Evolutionary conservation across 805 yeast genomes (phyloP).

Genomic region (Saccharomyces mikatae): DNA sequence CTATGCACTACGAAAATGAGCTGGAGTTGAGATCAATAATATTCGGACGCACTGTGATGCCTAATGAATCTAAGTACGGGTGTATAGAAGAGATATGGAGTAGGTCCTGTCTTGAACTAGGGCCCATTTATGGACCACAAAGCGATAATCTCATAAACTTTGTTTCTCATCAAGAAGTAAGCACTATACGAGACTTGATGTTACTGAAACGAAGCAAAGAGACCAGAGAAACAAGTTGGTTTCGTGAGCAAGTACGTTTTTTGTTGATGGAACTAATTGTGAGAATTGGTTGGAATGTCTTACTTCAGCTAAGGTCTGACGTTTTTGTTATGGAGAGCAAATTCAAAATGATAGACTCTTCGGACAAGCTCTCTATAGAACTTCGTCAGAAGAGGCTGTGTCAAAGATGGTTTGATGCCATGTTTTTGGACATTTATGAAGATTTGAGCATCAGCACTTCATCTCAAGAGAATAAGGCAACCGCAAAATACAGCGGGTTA

Average conservation of each 20-base stretch:
- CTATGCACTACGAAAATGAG: constrained; percentile 21
- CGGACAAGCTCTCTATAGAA: constrained; percentile 12
- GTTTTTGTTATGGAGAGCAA: constrained; percentile 80
- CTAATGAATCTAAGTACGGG: constrained; percentile 21
- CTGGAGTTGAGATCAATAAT: constrained; percentile 16
- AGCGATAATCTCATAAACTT: constrained; percentile 24
- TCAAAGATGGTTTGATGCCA: constrained; percentile 29
- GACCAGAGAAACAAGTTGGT: constrained; percentile 23
- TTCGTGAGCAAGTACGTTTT: constrained; percentile 46
- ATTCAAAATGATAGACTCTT: constrained; percentile 22
- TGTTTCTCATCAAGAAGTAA: constrained; percentile 25
- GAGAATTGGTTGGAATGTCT: constrained; percentile 73
- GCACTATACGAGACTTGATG: constrained; percentile 19
- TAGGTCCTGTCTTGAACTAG: constrained; percentile 19
- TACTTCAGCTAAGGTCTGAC: constrained; percentile 55
- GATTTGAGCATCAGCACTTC: constrained; percentile 28
- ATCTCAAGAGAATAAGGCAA: constrained; percentile 21
- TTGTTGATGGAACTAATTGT: constrained; percentile 61
- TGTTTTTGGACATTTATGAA: constrained; percentile 30
- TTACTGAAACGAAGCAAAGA: constrained; percentile 24
- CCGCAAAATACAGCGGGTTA: constrained; percentile 47
- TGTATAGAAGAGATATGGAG: constrained; percentile 22
- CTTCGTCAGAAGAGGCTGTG: constrained; percentile 24
- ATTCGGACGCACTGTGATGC: constrained; percentile 29
- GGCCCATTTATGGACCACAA: constrained; percentile 30